Base-by-base conservation (phyloP, 768 basidiomycete genomes). In the Astraeus odoratus region DNA sequence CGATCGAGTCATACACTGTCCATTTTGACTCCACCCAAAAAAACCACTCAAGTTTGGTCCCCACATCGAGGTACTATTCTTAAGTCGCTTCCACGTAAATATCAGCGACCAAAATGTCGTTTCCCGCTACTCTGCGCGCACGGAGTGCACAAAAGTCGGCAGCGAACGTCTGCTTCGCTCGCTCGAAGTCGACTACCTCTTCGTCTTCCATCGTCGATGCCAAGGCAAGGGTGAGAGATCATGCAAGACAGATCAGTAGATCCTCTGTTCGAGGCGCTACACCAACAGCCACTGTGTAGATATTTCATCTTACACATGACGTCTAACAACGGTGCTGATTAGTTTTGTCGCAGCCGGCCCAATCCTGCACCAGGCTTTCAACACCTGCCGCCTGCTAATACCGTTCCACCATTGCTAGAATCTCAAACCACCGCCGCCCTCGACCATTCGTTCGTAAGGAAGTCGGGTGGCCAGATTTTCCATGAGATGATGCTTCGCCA, bases 401-500 rank as follows among this genome's bases (percentile, higher is more conserved):
- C 69, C 35, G 64, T 48, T 60, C 70, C 44, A 53, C 61, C 68
- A 29, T 43, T 63, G 20, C 51, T 64, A 27, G 60, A 64, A 8
- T 56, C 68, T 3, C 54, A 67, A 23, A 72, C 75, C 1, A 72
- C 70, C 51, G 67, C 69, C 18, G 73, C 73, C 31, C 67, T 87
- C 48, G 90, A 93, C 62, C 75, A 81, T 56, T 83, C 86, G 7
- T 98, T 99, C 59, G 76, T 98, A 44, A 96, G 95, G 39, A 77
- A 94, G 64, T 90, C 91, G 18, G 95, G 95, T 10, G 95, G 95
- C 22, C 79, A 97, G 66, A 97, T 99, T 61, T 96, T 99, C 72
- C 93, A 99, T 66, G 95, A 99, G 69, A 98, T 99, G 95, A 95
- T 99, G 90, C 82, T 94, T 50, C 78, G 95, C 37, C 96, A 99